These are phyloP conservation scores for Myrmaecium sp. DNA, from an alignment of 2,329 filamentous ascomycete species.

Conservation along the genomic window DNA sequence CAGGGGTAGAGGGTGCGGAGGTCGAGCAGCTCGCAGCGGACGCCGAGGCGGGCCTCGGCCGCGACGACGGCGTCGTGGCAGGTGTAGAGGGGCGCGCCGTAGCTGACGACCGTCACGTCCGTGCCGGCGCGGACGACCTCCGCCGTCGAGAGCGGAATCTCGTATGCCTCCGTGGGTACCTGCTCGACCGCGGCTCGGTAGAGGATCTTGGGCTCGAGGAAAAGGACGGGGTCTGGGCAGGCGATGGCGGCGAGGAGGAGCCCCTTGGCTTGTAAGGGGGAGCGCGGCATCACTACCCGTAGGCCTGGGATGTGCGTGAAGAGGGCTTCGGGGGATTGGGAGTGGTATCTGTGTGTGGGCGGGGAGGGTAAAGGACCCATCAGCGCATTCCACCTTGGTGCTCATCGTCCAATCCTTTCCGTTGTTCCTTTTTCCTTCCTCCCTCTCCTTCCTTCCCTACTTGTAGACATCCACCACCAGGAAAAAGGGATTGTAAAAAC, in stretches of 20 bases:
- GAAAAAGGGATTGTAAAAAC: no score
- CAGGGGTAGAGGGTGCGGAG: constrained; percentile 79
- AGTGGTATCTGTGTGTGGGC: constrained; percentile 45
- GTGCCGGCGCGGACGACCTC: constrained; percentile 67
- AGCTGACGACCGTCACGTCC: constrained; percentile 71
- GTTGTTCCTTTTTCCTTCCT: no score
- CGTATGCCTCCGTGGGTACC: constrained; percentile 65
- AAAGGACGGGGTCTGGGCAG: constrained; percentile 72
- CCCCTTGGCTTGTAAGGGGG: constrained; percentile 76
- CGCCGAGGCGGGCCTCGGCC: constrained; percentile 57
- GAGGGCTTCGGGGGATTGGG: constrained; percentile 73
- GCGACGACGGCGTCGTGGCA: constrained; percentile 62
- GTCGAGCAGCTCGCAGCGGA: constrained; percentile 73
- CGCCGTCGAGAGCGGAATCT: constrained; percentile 71
- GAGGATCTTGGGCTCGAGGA: constrained; percentile 87
- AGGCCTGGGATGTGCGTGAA: constrained; percentile 81
- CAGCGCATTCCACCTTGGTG: no score
- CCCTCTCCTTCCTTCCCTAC: no score
- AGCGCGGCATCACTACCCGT: constrained; percentile 70
- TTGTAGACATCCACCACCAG: no score
- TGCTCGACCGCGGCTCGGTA: constrained; percentile 87
- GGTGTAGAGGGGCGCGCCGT: constrained; percentile 76
- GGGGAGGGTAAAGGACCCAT: no score
- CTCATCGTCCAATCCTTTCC: no score
- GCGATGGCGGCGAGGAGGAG: constrained; percentile 59